Base-by-base conservation (phyloP, 139 green algal species). In the Tetradesmus lagerheimii region DNA sequence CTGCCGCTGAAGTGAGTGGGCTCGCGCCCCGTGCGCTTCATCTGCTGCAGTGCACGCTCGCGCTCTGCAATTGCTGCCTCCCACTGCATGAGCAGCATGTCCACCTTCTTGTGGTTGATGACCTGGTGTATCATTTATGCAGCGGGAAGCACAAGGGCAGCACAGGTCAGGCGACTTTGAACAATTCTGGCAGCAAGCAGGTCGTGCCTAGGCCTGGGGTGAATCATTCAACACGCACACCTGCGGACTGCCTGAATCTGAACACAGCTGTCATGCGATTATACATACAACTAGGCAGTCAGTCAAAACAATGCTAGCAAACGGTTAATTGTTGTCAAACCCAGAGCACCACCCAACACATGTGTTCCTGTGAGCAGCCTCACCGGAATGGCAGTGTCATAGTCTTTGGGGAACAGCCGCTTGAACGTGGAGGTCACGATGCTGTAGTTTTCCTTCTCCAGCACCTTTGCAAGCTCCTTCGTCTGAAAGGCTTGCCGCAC, bases 51-150 rank as follows among this genome's bases (percentile, higher is more conserved):
- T 23, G 86, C 86, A 4, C 75, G 47, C 35, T 90, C 78, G 1
- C 85, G 78, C 38, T 38, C n/a, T 31, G 78, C 87, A 34, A 91
- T 77, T 31, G 79, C 57, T 11, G 57, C 38, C 78, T 91, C 87
- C 87, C 87, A 91, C 79, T 91, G 53, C 31, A 91, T 85, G 37
- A 96, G 90, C 90, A 96, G 89, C 91, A 39, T 47, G 79, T 95
- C 92, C 77, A 97, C 94, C 80, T 87, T 85, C 77, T 93, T 93
- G 90, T 94, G 92, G 31, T 92, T 92, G 71, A 93, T 89, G 5
- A 93, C 91, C 9, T 87, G 91, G 18, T 29, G 27, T 31, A 27
- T 18, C 23, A 45, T 18, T 82, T 18, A 82, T 45, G 25, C 71
- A 38, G 41, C 76, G 12, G 31, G 14, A 34, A 29, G 85, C 88